Conservation (phyloP, 2,329 filamentous ascomycete genomes). For the Coniochaeta hoffmannii region DNA sequence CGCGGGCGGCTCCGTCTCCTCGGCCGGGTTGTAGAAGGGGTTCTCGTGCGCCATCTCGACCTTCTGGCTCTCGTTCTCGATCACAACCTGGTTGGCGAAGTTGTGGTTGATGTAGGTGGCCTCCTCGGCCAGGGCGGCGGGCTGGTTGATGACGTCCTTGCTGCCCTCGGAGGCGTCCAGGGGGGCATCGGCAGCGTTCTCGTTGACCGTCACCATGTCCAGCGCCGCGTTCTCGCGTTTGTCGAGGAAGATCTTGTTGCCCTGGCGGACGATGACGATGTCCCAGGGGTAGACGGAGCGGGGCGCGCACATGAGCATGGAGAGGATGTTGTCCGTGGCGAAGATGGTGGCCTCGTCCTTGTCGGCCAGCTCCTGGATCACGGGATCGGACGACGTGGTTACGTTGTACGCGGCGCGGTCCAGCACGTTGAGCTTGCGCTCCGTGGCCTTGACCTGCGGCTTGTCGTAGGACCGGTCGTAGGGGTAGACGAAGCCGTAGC, state of each 20-base stretch:
- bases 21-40: slow-evolving; percentile 92
- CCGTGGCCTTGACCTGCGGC: slow-evolving; percentile 77
- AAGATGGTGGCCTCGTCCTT: slow-evolving; percentile 96
- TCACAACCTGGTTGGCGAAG: slow-evolving; percentile 92
- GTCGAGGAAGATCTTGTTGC: slow-evolving; percentile 97
- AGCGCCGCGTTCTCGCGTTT: slow-evolving; percentile 93
- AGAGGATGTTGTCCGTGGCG: slow-evolving; percentile 92
- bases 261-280: slow-evolving; percentile 85
- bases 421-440: slow-evolving; percentile 80
- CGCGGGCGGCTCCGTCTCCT: slow-evolving; percentile 88
- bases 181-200: slow-evolving; percentile 93
- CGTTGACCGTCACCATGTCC: slow-evolving; percentile 98
- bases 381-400: slow-evolving; percentile 88
- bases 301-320: slow-evolving; percentile 98
- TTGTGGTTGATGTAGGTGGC: slow-evolving; percentile 99
- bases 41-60: slow-evolving; percentile 81
- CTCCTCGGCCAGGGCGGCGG: slow-evolving; percentile 86
- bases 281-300: slow-evolving; percentile 98
- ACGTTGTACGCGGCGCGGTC: slow-evolving; percentile 98
- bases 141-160: slow-evolving; percentile 93
- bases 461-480: slow-evolving; percentile 97
- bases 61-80: slow-evolving; percentile 72
- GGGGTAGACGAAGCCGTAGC: slow-evolving; percentile 96
- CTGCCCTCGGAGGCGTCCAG: slow-evolving; percentile 85
- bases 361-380: slow-evolving; percentile 94